A percentile compares a stretch with the other conserved stretches of the same genome.
Conservation (phyloP, 345 rosid species). For the Kandelia obovata region DNA sequence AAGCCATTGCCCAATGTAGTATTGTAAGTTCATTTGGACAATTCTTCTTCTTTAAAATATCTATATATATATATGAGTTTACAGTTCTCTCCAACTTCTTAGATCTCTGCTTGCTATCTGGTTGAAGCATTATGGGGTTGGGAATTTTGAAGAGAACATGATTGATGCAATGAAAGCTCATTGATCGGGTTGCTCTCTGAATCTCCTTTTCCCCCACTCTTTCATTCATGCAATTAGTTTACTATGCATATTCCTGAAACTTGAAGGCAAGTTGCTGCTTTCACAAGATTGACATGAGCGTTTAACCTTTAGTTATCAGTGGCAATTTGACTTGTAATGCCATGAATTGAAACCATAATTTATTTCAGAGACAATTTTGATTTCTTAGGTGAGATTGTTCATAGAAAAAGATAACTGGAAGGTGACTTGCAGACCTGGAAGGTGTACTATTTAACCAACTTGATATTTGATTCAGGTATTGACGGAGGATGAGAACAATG, state of each 20-base stretch:
- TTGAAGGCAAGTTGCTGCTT: too few relatives aligned
- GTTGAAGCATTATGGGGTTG: background rate
- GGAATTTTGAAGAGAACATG: background rate
- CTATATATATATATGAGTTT: background rate
- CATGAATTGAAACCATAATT: too few relatives aligned
- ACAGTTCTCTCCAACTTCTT: background rate
- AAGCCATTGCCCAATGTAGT: slow-evolving; percentile 85
- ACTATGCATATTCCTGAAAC: too few relatives aligned
- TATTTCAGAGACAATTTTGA: too few relatives aligned
- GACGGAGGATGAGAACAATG: slow-evolving; percentile 83
- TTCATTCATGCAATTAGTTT: too few relatives aligned
- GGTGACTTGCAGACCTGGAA: background rate
- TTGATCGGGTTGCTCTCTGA: too few relatives aligned
- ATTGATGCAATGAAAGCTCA: background rate
- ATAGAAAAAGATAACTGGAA: background rate
- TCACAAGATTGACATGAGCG: too few relatives aligned
- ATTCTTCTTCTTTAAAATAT: background rate
- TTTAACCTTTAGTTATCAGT: too few relatives aligned
- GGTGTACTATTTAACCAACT: background rate
- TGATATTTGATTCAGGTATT: slow-evolving; percentile 47
- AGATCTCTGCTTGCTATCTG: background rate
- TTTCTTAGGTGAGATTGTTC: too few relatives aligned
- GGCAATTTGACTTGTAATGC: too few relatives aligned
- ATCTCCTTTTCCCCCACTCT: background rate
- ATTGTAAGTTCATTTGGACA: slow-evolving; percentile 40